Evolutionary conservation across 1,139 yeast species (phyloP).

Genomic region (Hanseniaspora gamundiae): DNA sequence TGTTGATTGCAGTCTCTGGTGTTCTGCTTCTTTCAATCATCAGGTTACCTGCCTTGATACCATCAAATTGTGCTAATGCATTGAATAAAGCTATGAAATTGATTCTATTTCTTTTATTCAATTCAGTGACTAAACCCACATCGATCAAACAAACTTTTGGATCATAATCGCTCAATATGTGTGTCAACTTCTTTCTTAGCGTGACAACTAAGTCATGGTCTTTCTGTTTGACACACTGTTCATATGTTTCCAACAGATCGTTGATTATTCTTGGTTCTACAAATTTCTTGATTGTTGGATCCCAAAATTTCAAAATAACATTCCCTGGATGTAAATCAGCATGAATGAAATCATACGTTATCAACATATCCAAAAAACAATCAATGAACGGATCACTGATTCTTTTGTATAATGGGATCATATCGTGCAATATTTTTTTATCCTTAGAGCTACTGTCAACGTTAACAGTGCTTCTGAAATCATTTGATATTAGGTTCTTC

Average conservation of each 20-base stretch:
- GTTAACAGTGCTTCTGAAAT: slow-evolving; percentile 8
- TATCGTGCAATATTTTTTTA: slow-evolving; percentile 6
- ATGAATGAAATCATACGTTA: slow-evolving; percentile 85
- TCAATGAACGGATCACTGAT: slow-evolving; percentile 83
- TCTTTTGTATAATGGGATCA: slow-evolving; percentile 42
- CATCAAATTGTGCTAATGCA: slow-evolving; percentile 84
- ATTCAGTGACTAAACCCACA: slow-evolving; percentile 85
- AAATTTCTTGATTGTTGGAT: slow-evolving; percentile 24
- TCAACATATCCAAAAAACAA: slow-evolving; percentile 84
- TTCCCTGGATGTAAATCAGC: slow-evolving; percentile 97
- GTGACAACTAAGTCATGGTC: slow-evolving; percentile 23
- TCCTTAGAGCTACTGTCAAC: too few relatives aligned
- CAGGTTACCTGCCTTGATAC: slow-evolving; percentile 85
- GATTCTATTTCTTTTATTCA: slow-evolving; percentile 61
- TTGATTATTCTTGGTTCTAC: slow-evolving; percentile 12
- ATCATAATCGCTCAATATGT: slow-evolving; percentile 45
- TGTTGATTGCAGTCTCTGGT: slow-evolving; percentile 80
- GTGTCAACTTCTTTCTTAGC: slow-evolving; percentile 40
- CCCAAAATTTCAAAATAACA: slow-evolving; percentile 43
- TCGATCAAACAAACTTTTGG: slow-evolving; percentile 77
- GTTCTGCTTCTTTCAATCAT: slow-evolving; percentile 92
- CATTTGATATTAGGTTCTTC: slow-evolving; percentile 18
- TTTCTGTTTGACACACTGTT: slow-evolving; percentile 21
- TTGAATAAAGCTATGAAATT: slow-evolving; percentile 85
- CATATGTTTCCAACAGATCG: slow-evolving; percentile 10